These are phyloP conservation scores for Hypoxylon sp. DNA, from an alignment of 2,329 filamentous ascomycete species.

Conservation along the genomic window DNA sequence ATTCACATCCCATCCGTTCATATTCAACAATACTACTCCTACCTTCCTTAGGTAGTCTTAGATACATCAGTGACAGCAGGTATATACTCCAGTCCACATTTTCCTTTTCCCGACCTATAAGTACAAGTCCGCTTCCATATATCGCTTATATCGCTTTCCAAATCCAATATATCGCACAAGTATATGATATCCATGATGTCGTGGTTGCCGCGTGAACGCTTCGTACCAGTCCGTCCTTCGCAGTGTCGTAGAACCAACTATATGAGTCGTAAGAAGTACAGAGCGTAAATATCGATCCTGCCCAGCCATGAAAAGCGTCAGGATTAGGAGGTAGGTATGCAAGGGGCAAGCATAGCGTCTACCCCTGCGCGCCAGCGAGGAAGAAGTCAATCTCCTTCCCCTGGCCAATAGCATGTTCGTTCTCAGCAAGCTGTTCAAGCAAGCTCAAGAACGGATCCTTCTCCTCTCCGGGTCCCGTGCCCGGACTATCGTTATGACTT, in stretches of 20 bases:
- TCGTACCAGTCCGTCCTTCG: neutral
- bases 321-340: too few species aligned
- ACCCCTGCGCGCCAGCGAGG: slow-evolving; percentile 59
- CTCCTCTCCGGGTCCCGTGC: slow-evolving; percentile 69
- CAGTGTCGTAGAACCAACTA: neutral
- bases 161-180: slow-evolving; percentile 9
- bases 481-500: slow-evolving; percentile 67
- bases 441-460: slow-evolving; percentile 86
- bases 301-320: too few species aligned
- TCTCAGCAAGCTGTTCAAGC: slow-evolving; percentile 86
- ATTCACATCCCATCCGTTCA: slow-evolving; percentile 4
- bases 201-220: neutral
- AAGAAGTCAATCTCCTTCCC: slow-evolving; percentile 87
- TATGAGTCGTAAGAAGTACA: neutral
- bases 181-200: neutral
- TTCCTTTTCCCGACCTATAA: slow-evolving; percentile 13
- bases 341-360: neutral
- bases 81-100: slow-evolving; percentile 8
- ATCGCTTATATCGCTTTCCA: neutral
- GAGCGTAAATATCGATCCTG: neutral
- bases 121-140: neutral
- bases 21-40: slow-evolving; percentile 9
- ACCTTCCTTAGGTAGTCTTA: neutral
- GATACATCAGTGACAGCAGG: neutral
- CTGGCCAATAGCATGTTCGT: slow-evolving; percentile 77